phyloP scores from a whole-genome alignment of 495 filamentous ascomycete species.

The Paragyromitra xinjiangensis region DNA sequence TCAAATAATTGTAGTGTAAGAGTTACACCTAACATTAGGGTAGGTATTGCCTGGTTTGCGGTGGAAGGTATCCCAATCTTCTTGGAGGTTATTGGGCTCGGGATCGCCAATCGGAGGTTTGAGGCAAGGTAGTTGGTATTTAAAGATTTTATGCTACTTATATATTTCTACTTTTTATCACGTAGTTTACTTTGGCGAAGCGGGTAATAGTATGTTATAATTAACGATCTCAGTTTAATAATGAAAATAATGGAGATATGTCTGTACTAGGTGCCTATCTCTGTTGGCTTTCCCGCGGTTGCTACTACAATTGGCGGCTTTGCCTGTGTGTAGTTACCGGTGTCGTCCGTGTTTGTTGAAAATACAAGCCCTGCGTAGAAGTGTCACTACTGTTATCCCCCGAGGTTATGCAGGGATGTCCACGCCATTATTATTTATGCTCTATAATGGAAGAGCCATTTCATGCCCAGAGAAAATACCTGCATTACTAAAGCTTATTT shows the following conservation, averaged over 20 bases:
- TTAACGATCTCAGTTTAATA: background rate
- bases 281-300: too few species aligned
- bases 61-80: conserved; percentile 72
- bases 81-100: conserved; percentile 73
- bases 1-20: conserved; percentile 16
- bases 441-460: too few species aligned
- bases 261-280: background rate
- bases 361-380: too few species aligned
- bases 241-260: conserved; percentile 17
- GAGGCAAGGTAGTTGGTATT: conserved; percentile 29
- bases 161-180: background rate
- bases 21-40: background rate
- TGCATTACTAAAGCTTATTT: too few species aligned
- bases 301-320: too few species aligned
- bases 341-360: too few species aligned
- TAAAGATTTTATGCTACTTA: background rate
- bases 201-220: conserved; percentile 9
- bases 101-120: conserved; percentile 45
- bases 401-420: too few species aligned
- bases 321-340: too few species aligned
- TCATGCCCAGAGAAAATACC: too few species aligned
- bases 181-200: background rate
- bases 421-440: too few species aligned
- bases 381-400: too few species aligned
- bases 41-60: conserved; percentile 79